Evolutionary conservation across 768 basidiomycete species (phyloP).

Genomic region (Agrocybe praecox): DNA sequence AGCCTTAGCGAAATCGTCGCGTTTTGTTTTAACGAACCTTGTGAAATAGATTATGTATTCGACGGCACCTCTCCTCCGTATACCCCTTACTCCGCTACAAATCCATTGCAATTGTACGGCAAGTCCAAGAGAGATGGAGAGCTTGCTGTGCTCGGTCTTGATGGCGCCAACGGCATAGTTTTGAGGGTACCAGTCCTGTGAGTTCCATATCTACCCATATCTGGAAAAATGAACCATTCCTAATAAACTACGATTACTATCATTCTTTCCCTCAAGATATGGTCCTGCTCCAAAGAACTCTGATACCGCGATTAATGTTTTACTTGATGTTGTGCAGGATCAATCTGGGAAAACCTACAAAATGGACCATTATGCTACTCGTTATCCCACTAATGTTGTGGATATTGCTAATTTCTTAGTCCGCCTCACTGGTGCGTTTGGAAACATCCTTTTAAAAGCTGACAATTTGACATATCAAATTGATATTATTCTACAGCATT

Average conservation of each 20-base stretch:
- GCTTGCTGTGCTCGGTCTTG: constrained; percentile 63
- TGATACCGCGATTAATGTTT: constrained; percentile 88
- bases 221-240: not conserved
- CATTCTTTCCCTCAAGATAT: constrained; percentile 55
- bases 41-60: constrained; percentile 84
- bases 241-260: constrained; percentile 6
- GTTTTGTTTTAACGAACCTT: not conserved
- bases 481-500: constrained; percentile 20
- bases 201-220: constrained; percentile 24
- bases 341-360: constrained; percentile 87
- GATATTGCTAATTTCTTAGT: constrained; percentile 88
- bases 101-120: constrained; percentile 91
- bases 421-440: constrained; percentile 67
- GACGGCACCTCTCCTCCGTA: constrained; percentile 94
- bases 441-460: not conserved
- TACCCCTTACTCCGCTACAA: constrained; percentile 66
- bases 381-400: constrained; percentile 89
- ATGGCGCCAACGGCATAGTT: constrained; percentile 63
- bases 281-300: constrained; percentile 83
- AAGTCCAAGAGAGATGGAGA: constrained; percentile 88
- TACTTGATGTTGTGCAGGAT: constrained; percentile 85
- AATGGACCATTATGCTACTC: constrained; percentile 94
- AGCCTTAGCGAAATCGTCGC: not conserved
- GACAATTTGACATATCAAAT: not conserved
- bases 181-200: constrained; percentile 90